A percentile compares a stretch with the other conserved stretches of the same genome.
phyloP scores from a whole-genome alignment of 371 early-diverging fungal species.

The Mucor mucedo region DNA sequence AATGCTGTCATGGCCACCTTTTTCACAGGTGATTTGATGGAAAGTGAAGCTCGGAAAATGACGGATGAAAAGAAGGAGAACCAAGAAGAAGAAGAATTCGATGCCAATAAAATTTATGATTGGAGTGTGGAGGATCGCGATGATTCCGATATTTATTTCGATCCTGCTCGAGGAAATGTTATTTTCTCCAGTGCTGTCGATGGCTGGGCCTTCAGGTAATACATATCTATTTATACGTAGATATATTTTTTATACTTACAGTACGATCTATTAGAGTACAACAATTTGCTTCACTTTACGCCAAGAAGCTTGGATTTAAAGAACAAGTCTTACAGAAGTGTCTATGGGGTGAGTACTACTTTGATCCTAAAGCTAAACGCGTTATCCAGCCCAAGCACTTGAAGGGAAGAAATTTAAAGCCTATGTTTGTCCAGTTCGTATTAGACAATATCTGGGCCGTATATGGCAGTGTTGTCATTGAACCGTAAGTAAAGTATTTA shows the following conservation, averaged over 20 bases:
- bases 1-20: constrained; percentile 96
- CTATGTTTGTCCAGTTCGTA: constrained; percentile 96
- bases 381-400: constrained; percentile 85
- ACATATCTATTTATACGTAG: background rate
- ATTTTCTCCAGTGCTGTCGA: constrained; percentile 95
- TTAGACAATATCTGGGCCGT: constrained; percentile 96
- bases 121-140: constrained; percentile 91
- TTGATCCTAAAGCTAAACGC: constrained; percentile 93
- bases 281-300: constrained; percentile 92
- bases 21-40: constrained; percentile 86
- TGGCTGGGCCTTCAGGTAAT: constrained; percentile 96
- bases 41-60: constrained; percentile 81
- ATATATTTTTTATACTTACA: background rate
- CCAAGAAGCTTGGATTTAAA: constrained; percentile 88
- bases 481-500: constrained; percentile 54
- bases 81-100: constrained; percentile 46
- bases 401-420: constrained; percentile 83
- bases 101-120: constrained; percentile 57
- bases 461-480: constrained; percentile 82
- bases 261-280: constrained; percentile 66
- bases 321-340: constrained; percentile 73
- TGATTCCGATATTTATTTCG: constrained; percentile 92
- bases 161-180: constrained; percentile 95
- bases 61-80: constrained; percentile 50
- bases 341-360: constrained; percentile 97